Percentiles rank a stretch among this genome's conserved stretches.
Evolutionary conservation across 768 basidiomycete species (phyloP).

Genomic region (Terana coerulea): DNA sequence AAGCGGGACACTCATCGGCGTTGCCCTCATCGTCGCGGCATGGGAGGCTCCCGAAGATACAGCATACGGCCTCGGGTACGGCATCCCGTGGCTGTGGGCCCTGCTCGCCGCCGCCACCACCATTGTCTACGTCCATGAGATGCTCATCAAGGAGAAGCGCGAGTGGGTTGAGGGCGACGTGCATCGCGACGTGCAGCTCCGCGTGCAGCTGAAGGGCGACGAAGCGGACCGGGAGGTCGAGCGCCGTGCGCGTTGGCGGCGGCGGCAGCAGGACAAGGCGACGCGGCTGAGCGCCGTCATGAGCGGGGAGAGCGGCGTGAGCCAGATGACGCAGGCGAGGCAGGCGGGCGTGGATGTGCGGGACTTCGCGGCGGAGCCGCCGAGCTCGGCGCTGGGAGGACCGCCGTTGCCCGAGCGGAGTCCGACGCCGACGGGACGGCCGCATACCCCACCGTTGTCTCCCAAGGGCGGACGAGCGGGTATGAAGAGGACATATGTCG

Average conservation of each 20-base stretch:
- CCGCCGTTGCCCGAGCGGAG: not conserved
- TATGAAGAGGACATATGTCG: no score
- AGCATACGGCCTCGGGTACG: conserved; percentile 26
- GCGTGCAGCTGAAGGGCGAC: not conserved
- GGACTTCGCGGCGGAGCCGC: not conserved
- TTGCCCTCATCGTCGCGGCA: conserved; percentile 20
- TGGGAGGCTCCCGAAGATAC: conserved; percentile 24
- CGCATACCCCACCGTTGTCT: not conserved
- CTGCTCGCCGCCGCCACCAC: conserved; percentile 16
- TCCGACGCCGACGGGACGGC: not conserved
- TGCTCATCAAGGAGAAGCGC: conserved; percentile 1
- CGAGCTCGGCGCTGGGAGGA: not conserved
- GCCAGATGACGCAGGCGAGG: not conserved
- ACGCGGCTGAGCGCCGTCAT: not conserved
- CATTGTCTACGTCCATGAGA: conserved; percentile 11
- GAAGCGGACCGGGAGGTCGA: conserved; percentile 4
- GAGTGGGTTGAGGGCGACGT: not conserved
- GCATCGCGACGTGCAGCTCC: conserved; percentile 1
- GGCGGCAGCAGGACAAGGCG: not conserved
- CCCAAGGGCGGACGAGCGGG: no score
- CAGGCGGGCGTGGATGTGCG: not conserved
- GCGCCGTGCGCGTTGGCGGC: not conserved
- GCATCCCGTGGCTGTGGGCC: conserved; percentile 29
- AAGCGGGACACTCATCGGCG: conserved; percentile 19
- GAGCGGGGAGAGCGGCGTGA: not conserved